Base-by-base conservation (phyloP, 1,284 basidiomycete genomes). In the Mycena citricolor region DNA sequence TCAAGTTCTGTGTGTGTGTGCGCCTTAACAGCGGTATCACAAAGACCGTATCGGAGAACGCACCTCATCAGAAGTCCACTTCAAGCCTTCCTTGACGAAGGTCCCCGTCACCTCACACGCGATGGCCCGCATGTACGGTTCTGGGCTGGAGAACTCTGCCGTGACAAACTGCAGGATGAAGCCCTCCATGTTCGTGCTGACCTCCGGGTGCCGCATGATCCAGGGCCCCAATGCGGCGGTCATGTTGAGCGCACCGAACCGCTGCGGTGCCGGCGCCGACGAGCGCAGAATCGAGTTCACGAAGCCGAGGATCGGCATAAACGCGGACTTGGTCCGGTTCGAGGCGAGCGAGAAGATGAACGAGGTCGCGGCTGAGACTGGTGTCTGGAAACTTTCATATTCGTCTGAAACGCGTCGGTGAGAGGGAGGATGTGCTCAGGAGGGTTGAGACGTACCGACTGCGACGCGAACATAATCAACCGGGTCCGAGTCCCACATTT, bases 241-340 rank as follows among this genome's bases (percentile, higher is more conserved):
- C 78, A 92, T 89, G 56, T 88, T 86, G 32, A 93, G 69, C 1
- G 87, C 90, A 39, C 90, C 90, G 56, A 88, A 93, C 31, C 82
- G 79, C 53, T 91, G 82, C 14, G 77, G 66, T 4, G 86, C 60
- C 1, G 74, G 56, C 11, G 81, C 70, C 47, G 57, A 88, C 78
- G 79, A 79, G 44, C 74, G 68, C 23, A 91, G 69, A 10, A 90
- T 73, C 3, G 68, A 70, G 57, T 90, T 86, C 52, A 93, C 81
- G 59, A 91, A 85, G 4, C 69, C 72, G 17, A 94, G 74, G 52
- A 91, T 84, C 4, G 85, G 81, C 65, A 86, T 70, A 63, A 93
- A 90, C 0, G 85, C 77, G 13, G 79, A 68, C 63, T 88, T 89
- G 20, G 87, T 89, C 49, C 90, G 73, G 57, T 83, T 86, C 57